Base-by-base conservation (phyloP, 1,139 yeast genomes). In the Pichia sp. region DNA sequence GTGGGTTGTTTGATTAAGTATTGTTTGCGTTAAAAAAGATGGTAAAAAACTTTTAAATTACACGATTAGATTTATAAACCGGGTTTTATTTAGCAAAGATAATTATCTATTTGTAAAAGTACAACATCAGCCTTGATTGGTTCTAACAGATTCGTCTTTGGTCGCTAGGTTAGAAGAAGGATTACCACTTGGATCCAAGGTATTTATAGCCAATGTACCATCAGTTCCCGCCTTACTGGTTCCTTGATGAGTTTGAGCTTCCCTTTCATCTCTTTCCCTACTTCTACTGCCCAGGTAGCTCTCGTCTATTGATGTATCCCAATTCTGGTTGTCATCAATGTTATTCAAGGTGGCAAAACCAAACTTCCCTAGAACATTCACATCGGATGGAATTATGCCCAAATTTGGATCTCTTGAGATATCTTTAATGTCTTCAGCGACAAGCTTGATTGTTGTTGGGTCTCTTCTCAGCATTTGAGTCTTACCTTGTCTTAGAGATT, bases 351-450 rank as follows among this genome's bases (percentile, higher is more conserved):
- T 45, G 11, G 46, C 44, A 35, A 43, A 31, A 2, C 33, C 33
- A 10, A 8, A 31, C 10, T 31, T 31, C 9, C 33, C 33, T 31
- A 31, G 10, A 31, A 31, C 33, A 10, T 31, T 31, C 7, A 31
- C 33, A 10, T 31, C 9, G 7, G 33, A 8, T 31, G 33, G 33
- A 8, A 31, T 10, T 10, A 31, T 8, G 7, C 26, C 16, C 7
- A n/a, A 34, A 23, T 23, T 34, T 7, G 11, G 23, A 16, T 34
- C 36, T 34, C 26, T 11, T 9, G 26, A 4, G 41, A 53, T 55
- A 42, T 61, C 65, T 44, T 60, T 61, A 31, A 61, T 57, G 40
- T 62, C 66, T 36, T 62, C 66, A 0, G 64, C 60, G 3, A 55
- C 54, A 26, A 62, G 55, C 38, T 57, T 58, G 31, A 62, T 61